Conservation (phyloP, 352 stramenopile species). For the Phytophthora palmivora region DNA sequence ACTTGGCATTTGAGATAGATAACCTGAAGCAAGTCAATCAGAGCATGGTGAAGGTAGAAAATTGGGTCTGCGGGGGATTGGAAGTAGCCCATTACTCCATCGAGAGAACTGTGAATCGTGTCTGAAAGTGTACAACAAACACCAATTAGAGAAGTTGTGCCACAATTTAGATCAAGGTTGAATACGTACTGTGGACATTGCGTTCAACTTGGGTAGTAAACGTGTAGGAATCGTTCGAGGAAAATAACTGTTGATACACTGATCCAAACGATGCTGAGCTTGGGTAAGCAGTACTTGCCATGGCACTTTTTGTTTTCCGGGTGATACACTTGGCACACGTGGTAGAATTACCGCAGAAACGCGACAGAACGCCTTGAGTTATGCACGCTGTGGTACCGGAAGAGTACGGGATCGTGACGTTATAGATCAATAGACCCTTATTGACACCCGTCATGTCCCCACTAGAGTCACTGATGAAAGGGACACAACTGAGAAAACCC, state of each 20-base stretch:
- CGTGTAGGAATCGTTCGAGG: constrained; percentile 18
- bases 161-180: neutral
- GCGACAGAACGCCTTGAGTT: constrained; percentile 32
- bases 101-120: constrained; percentile 49
- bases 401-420: constrained; percentile 11
- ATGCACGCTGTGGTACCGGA: constrained; percentile 39
- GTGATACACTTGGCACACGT: constrained; percentile 48
- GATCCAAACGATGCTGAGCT: constrained; percentile 44
- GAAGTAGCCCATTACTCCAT: constrained; percentile 54
- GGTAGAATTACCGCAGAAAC: constrained; percentile 56
- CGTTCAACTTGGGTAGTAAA: constrained; percentile 46
- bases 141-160: neutral
- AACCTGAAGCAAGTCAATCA: constrained; percentile 51
- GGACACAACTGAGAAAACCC: constrained; percentile 42
- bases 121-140: constrained; percentile 33
- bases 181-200: constrained; percentile 59
- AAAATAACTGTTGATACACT: constrained; percentile 58
- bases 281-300: constrained; percentile 37
- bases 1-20: constrained; percentile 70
- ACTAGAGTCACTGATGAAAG: constrained; percentile 46
- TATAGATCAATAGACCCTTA: constrained; percentile 25
- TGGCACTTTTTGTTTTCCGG: constrained; percentile 15
- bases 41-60: constrained; percentile 61
- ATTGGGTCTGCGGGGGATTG: constrained; percentile 58
- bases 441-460: constrained; percentile 23